Base-by-base conservation (phyloP, 768 basidiomycete species). In the Trametes punicea region DNA sequence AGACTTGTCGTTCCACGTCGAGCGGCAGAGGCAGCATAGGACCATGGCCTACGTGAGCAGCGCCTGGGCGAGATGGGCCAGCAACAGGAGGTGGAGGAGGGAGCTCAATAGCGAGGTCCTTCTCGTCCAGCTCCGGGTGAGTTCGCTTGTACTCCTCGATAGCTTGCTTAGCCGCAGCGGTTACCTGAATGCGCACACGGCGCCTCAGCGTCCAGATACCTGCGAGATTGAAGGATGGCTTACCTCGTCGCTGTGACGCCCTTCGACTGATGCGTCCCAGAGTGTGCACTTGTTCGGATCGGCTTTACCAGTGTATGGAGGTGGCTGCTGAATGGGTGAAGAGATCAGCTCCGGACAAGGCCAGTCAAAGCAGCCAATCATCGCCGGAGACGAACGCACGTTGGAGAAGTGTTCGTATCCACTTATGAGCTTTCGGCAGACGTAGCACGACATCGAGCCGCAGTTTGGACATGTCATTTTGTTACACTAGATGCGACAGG, bases 401-500 rank as follows among this genome's bases (percentile, higher is more conserved):
- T 80, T 73, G 44, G 77, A 68, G 65, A 92, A 93, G 65, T 93
- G 91, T 0, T 90, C 85, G 63, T 93, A 92, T 1, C 89, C 88
- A 0, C 29, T 71, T 36, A 95, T 88, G 30, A 85, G 63, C 64
- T 88, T 62, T 26, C 90, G 80, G 67, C 94, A 96, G 23, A 92
- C 74, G 65, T 97, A 95, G 70, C 94, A 97, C 0, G 87, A 92
- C 36, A 89, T 31, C 0, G 90, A 84, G 1, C 42, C 59, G 65
- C 94, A 96, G 56, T 85, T 72, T 1, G 85, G 81, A 63, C 90
- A 92, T 0, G 75, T 79, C 85, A 97, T 95, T 69, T 96, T 96
- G 80, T 96, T 96, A 73, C 94, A 96, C 86, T 91, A 61, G 36
- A 38, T n/a, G 21, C n/a, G 10, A 8, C 16, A 23, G 8, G 7